Base-by-base conservation (phyloP, 2,329 filamentous ascomycete genomes). In the Ophiosphaerella herpotricha region DNA sequence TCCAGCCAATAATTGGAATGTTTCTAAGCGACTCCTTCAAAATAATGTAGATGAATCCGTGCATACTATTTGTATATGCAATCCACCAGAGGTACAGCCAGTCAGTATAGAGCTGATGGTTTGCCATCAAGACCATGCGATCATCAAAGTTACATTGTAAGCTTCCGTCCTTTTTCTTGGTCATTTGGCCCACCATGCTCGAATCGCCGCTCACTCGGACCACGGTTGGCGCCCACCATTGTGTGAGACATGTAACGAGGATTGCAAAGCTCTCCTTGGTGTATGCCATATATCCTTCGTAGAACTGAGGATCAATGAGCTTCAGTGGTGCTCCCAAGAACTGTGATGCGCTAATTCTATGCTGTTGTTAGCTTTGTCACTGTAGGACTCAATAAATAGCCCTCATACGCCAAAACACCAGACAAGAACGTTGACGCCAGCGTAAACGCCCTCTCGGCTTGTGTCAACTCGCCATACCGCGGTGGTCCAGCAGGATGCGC, bases 21-120 rank as follows among this genome's bases (percentile, higher is more conserved):
- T 85, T 87, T 71, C 90, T 91, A 54, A 96, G 78, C 1, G 89
- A 92, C 69, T 96, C 89, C 67, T 96, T 96, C 44, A 95, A 78
- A 64, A 96, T 93, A 69, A 96, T 96, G 77, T 91, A 95, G 64
- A 96, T 81, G 67, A 91, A 88, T 9, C 91, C 91, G 64, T 94
- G 89, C 84, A 91, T 90, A 45, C 82, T 81, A 49, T 88, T 89
- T 23, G 89, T 90, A 65, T 96, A 96, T n/a, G 86, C 89, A 23
- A 91, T 86, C 91, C 91, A 96, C 91, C 91, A 96, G 7, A 96
- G 82, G 69, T 96, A 96, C 7, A 95, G 75, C 91, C 90, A 96
- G 74, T 96, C 90, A 7, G 90, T 93, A 69, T 96, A 95, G 44
- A 95, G 86, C 82, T 76, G 90, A 68, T 96, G 91, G 68, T 96